Percentiles rank a stretch among this genome's conserved stretches.
Evolutionary conservation across 169 alveolate genomes (phyloP).

Genomic region (Eimeria praecox): DNA sequence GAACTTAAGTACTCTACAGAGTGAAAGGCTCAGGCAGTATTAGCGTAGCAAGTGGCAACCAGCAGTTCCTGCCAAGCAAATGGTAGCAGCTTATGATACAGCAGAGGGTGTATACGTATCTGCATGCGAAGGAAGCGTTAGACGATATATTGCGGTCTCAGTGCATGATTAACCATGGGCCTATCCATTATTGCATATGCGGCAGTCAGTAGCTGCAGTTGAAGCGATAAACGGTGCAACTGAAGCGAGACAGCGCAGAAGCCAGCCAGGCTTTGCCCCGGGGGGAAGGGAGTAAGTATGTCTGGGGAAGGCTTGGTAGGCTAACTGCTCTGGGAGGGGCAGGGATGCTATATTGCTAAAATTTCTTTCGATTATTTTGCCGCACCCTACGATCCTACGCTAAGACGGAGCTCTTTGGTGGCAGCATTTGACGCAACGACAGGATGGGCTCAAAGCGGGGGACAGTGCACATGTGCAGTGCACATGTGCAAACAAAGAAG

Average conservation of each 20-base stretch:
- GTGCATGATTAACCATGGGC: background rate
- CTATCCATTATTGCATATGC: background rate
- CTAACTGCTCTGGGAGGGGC: too few relatives aligned
- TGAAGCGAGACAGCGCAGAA: too few relatives aligned
- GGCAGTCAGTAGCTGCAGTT: background rate
- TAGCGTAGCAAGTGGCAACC: background rate
- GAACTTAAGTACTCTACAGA: background rate
- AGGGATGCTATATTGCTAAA: too few relatives aligned
- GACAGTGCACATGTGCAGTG: background rate
- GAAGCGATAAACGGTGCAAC: too few relatives aligned
- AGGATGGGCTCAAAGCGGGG: too few relatives aligned
- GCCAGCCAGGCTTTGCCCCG: too few relatives aligned
- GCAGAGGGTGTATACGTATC: background rate
- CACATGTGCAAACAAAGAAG: background rate
- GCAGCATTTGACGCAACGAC: too few relatives aligned
- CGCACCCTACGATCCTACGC: background rate
- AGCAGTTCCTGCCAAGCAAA: background rate
- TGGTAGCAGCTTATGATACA: background rate
- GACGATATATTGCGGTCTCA: background rate
- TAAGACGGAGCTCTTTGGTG: background rate
- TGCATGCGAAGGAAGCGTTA: background rate
- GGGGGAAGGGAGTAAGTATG: too few relatives aligned
- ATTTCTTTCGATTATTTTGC: too few relatives aligned
- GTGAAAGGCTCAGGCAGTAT: background rate
- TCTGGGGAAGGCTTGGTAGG: too few relatives aligned